Evolutionary conservation across 148 eudicot genomes (phyloP), one percentile per base, ranked within the genome.

Genomic region (Camellia granthamiana): DNA sequence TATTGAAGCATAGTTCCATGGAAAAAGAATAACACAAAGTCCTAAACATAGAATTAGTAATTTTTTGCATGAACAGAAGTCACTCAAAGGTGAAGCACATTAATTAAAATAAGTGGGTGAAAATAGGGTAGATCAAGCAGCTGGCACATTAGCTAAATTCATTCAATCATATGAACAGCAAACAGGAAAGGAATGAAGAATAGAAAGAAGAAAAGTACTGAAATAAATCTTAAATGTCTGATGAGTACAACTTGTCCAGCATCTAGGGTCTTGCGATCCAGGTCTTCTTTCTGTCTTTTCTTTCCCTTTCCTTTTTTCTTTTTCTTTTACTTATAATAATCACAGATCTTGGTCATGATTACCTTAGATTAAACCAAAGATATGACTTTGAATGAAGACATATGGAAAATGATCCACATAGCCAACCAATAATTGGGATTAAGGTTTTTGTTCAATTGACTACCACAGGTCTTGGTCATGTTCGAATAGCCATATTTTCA

Each of bases 11-110:
- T 42, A n/a, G 65, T 23, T 63, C 72, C 52, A 21, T 8, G 0
- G n/a, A 78, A 71, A 15, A 21, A 69, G 56, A 76, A 74, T 5
- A 44, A 79, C 21, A 16, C 43, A 44, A 18, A 70, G 30, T 16
- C 54, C 16, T 49, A 11, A 58, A 14, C 13, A 10, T 11, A 6
- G 61, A 7, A 11, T 58, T 58, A 6, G 9, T 58, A 58, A 9
- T 58, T 58, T 30, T 58, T 49, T 49, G 52, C 52, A 5, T 49
- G 52, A 5, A 49, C 7, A 5, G 52, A 49, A 49, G 52, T 49
- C 52, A 49, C 52, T 49, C 5, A 49, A 49, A 49, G 7, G 52
- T 49, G 52, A 49, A 49, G 52, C 52, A 49, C 52, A 7, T 49
- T 49, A 49, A 49, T 49, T 49, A 7, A 49, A 49, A 49, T 49